Conservation (phyloP, 768 basidiomycete genomes). For the Tulasnella sp. region DNA sequence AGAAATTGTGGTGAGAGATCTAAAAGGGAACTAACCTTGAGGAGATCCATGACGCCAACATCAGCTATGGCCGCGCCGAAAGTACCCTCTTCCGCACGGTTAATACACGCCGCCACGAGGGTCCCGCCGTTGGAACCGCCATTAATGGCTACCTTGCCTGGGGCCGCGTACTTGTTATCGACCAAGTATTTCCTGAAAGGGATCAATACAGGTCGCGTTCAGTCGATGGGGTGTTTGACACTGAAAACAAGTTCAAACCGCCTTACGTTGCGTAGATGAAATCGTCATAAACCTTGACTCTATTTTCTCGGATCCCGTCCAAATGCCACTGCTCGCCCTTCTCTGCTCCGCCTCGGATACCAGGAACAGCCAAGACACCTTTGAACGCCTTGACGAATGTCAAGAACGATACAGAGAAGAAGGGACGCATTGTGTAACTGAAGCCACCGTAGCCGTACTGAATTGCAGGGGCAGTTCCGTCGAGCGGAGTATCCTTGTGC, state of each 20-base stretch:
- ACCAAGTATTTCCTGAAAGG: conserved; percentile 66
- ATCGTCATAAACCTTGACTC: conserved; percentile 77
- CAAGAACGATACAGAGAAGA: conserved; percentile 70
- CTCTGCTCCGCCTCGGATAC: conserved; percentile 65
- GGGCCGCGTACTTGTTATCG: conserved; percentile 67
- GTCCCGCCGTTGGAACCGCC: conserved; percentile 86
- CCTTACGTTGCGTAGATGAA: conserved; percentile 80
- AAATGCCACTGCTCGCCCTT: conserved; percentile 87
- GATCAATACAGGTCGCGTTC: background rate
- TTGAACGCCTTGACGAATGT: conserved; percentile 75
- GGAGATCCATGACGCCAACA: conserved; percentile 78
- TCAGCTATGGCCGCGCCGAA: conserved; percentile 81
- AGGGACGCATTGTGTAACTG: conserved; percentile 67
- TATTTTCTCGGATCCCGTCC: conserved; percentile 69
- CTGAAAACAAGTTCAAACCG: background rate
- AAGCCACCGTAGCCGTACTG: conserved; percentile 93
- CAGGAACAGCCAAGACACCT: conserved; percentile 60
- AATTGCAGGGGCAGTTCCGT: conserved; percentile 75
- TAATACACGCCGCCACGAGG: conserved; percentile 81
- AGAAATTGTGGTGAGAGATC: background rate
- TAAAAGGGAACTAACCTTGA: conserved; percentile 57
- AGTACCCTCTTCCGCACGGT: conserved; percentile 73
- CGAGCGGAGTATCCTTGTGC: conserved; percentile 67
- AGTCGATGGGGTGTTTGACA: conserved; percentile 40
- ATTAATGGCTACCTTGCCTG: conserved; percentile 73